Conservation (phyloP, 2,329 filamentous ascomycete species). For the Arthrobotrys sphaeroides region DNA sequence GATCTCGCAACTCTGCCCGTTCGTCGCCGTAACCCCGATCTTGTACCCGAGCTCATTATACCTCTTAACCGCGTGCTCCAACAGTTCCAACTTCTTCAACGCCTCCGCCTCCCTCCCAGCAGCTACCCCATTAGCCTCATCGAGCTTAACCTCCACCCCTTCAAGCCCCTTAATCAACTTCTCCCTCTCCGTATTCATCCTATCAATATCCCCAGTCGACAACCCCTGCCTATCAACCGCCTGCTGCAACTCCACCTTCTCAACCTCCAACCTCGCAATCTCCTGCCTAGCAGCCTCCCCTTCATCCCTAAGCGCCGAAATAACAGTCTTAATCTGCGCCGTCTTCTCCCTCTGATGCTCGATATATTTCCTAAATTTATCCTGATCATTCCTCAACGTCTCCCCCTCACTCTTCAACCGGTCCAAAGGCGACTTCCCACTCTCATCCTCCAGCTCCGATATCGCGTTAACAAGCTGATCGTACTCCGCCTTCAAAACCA, state of each 20-base stretch:
- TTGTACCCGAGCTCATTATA: slow-evolving; percentile 97
- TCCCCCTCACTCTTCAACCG: slow-evolving; percentile 84
- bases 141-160: slow-evolving; percentile 76
- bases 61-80: slow-evolving; percentile 87
- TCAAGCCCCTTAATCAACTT: slow-evolving; percentile 90
- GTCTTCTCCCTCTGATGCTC: slow-evolving; percentile 81
- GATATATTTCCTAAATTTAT: slow-evolving; percentile 97
- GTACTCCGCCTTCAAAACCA: slow-evolving; percentile 86
- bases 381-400: slow-evolving; percentile 91
- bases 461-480: slow-evolving; percentile 83
- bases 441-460: slow-evolving; percentile 85
- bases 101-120: slow-evolving; percentile 87
- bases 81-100: slow-evolving; percentile 83
- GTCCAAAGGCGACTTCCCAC: slow-evolving; percentile 77
- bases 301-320: slow-evolving; percentile 84
- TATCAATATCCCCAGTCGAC: slow-evolving; percentile 97
- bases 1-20: slow-evolving; percentile 86
- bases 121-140: slow-evolving; percentile 76
- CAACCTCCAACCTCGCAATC: slow-evolving; percentile 80
- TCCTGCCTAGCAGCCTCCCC: slow-evolving; percentile 80
- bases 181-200: slow-evolving; percentile 95
- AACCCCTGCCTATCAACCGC: slow-evolving; percentile 92
- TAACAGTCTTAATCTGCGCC: slow-evolving; percentile 85
- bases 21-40: slow-evolving; percentile 88
- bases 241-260: slow-evolving; percentile 80